Evolutionary conservation across 495 filamentous ascomycete genomes (phyloP), one percentile per base, ranked within the genome.

Genomic region (Geopyxis carbonaria): DNA sequence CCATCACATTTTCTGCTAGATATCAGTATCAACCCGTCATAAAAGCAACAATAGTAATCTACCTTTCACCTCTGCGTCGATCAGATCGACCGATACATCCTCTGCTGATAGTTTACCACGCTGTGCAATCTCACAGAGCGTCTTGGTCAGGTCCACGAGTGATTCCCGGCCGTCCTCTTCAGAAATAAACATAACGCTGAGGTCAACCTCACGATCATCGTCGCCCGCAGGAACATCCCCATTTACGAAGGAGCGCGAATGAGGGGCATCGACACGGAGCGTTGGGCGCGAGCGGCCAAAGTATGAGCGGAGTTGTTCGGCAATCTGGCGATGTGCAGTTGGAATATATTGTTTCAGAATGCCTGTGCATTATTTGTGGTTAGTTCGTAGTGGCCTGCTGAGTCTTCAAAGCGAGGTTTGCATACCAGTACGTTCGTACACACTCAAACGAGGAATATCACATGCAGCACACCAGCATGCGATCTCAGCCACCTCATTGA

Each of bases 101-200:
- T 68, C 59, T 0, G 78, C 63, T 2, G 69, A 68, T 15, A 97
- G 60, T 58, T 92, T 92, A 35, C 76, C 75, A 41, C 78, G 74
- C 61, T 97, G 89, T 3, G 81, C 73, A 87, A 97, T 93, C 48
- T 92, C 82, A 4, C 86, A 71, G 6, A 97, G 66, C 2, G 91
- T 94, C 53, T 86, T 91, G 30, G 91, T 95, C 19, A 97, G 69
- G 59, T 95, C 89, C 7, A 94, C 85, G 39, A 97, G 67, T 7
- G 87, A 92, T 51, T 91, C 80, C 25, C 85, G 76, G 22, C 87
- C 86, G 53, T 95, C 89, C 25, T 83, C 78, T 16, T 77, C 71
- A 22, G 81, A 87, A 28, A 97, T 66, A 21, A 97, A 73, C n/a
- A 93, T 65, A n/a, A 93, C 61, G 4, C 73, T 75, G 3, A 97